Evolutionary conservation across 192 early-diverging fungal genomes (phyloP).

Genomic region (Chytriomyces sp.): DNA sequence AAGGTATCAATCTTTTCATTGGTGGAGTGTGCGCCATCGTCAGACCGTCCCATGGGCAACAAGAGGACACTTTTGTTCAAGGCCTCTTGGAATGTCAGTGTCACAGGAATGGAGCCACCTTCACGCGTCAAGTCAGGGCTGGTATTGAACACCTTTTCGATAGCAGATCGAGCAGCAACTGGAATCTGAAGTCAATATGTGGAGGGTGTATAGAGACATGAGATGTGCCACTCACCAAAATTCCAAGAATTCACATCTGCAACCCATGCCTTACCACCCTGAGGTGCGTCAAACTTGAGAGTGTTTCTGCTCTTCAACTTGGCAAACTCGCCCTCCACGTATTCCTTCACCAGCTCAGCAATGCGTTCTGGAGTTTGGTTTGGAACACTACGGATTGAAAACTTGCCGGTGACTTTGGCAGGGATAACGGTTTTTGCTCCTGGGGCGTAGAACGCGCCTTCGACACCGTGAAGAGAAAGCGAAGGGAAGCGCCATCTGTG

Average conservation of each 20-base stretch:
- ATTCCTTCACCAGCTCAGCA: slow-evolving; percentile 72
- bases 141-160: slow-evolving; percentile 88
- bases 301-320: slow-evolving; percentile 91
- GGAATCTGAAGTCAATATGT: not conserved
- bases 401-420: slow-evolving; percentile 94
- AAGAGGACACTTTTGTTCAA: slow-evolving; percentile 86
- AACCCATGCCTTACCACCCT: slow-evolving; percentile 91
- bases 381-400: slow-evolving; percentile 94
- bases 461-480: slow-evolving; percentile 94
- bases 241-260: slow-evolving; percentile 89
- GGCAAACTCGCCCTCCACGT: slow-evolving; percentile 82
- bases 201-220: not conserved
- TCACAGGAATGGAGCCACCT: slow-evolving; percentile 97
- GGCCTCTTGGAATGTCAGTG: slow-evolving; percentile 96
- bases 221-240: slow-evolving; percentile 66
- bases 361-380: slow-evolving; percentile 89
- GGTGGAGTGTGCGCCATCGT: slow-evolving; percentile 96
- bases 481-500: slow-evolving; percentile 91
- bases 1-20: slow-evolving; percentile 93
- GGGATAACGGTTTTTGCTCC: slow-evolving; percentile 98
- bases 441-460: slow-evolving; percentile 92
- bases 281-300: slow-evolving; percentile 72
- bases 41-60: slow-evolving; percentile 92
- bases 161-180: slow-evolving; percentile 88
- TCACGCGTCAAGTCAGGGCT: slow-evolving; percentile 97